These are phyloP conservation scores for Fusarium nurragi DNA, from an alignment of 2,329 filamentous ascomycete genomes.

Conservation along the genomic window DNA sequence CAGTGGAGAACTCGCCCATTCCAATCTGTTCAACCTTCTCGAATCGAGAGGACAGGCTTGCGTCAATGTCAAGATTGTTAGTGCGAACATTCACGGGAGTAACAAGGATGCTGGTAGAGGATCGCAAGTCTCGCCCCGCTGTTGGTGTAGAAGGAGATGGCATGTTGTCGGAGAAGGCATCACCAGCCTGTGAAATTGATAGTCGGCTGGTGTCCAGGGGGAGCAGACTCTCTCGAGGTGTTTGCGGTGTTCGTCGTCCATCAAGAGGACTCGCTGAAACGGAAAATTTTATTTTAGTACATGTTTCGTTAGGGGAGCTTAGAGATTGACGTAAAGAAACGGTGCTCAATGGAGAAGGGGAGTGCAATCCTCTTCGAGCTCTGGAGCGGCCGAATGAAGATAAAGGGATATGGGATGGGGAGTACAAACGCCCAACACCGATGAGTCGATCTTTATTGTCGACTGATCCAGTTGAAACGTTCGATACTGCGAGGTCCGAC, in stretches of 20 bases:
- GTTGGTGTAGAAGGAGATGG: slow-evolving; percentile 83
- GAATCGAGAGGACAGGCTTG: slow-evolving; percentile 78
- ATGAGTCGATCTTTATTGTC: slow-evolving; percentile 37
- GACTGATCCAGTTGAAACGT: slow-evolving; percentile 23
- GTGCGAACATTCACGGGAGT: slow-evolving; percentile 75
- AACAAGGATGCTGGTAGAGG: slow-evolving; percentile 66
- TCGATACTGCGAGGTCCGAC: slow-evolving; percentile 47
- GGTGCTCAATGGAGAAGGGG: slow-evolving; percentile 49
- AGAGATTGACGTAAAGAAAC: slow-evolving; percentile 42
- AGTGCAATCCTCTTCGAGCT: slow-evolving; percentile 45
- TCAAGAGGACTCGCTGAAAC: slow-evolving; percentile 70
- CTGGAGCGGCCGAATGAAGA: slow-evolving; percentile 52
- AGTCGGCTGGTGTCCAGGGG: slow-evolving; percentile 84
- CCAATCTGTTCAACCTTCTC: slow-evolving; percentile 82
- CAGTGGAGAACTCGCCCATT: slow-evolving; percentile 91
- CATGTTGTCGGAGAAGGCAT: slow-evolving; percentile 50
- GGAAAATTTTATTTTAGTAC: slow-evolving; percentile 61
- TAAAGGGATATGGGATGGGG: slow-evolving; percentile 49
- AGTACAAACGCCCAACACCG: slow-evolving; percentile 47
- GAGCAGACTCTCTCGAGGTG: slow-evolving; percentile 78
- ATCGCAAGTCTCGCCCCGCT: slow-evolving; percentile 59
- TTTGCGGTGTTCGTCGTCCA: slow-evolving; percentile 73
- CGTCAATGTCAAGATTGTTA: slow-evolving; percentile 76
- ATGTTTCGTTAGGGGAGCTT: slow-evolving; percentile 50
- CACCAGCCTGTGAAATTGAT: slow-evolving; percentile 75